Evolutionary conservation across 768 basidiomycete species (phyloP), one percentile per base, ranked within the genome.

Genomic region (Punctularia strigosozonata): DNA sequence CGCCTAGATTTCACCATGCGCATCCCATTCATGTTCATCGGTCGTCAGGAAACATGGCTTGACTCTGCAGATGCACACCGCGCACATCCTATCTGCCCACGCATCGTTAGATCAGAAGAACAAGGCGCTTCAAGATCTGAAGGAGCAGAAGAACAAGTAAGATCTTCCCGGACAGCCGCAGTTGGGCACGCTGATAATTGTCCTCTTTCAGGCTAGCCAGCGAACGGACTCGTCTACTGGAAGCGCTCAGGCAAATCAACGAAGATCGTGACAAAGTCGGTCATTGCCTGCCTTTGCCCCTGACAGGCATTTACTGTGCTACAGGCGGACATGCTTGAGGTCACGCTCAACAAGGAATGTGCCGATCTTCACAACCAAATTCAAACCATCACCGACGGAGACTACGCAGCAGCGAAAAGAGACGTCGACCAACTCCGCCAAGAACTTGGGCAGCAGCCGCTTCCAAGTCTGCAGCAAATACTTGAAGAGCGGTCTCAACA

Each of bases 71-170:
- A 62, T 89, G 25, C 87, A 89, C 47, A 89, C 87, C 7, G 85
- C 87, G 7, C 84, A 89, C 53, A 85, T 89, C 31, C 63, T 89
- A 2, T 85, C 86, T 6, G 84, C 84, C 5, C 85, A 89, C 53
- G 76, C 82, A 2, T 71, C 77, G 22, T 63, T 89, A 4, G 82
- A 87, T 43, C 74, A 80, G 54, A 87, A 86, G 54, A 71, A 71
- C 45, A 83, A 76, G 46, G 71, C 80, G 6, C 74, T 89, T 13
- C 80, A 88, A 58, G 85, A 88, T 52, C 63, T 89, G 32, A 73
- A 73, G 39, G 85, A 86, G 56, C 86, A 89, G 62, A 80, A 80
- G 57, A 86, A 88, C 56, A 80, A 82, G 85, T 86, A 52, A 32
- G 74, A 61, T 14, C 21, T 24, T 46, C 24, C n/a, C 17, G 21